Evolutionary conservation across 1,284 basidiomycete species (phyloP).

Genomic region (Papiliotrema nemorosa): DNA sequence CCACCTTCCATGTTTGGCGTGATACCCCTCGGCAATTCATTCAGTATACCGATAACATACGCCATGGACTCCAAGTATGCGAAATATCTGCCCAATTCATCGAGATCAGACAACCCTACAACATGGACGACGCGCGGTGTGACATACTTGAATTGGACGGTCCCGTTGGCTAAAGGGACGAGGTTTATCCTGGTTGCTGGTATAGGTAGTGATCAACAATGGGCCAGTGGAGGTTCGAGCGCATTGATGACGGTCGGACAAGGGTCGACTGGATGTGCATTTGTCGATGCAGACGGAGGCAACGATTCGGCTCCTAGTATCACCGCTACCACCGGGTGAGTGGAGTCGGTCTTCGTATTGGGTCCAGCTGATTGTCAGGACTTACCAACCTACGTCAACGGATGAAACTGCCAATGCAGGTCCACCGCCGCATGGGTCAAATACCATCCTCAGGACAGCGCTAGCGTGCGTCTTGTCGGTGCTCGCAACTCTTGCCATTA

Average conservation of each 20-base stretch:
- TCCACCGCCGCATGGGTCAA: not conserved
- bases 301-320: slow-evolving; percentile 23
- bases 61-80: slow-evolving; percentile 21
- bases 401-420: not conserved
- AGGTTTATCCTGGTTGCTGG: slow-evolving; percentile 46
- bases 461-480: slow-evolving; percentile 57
- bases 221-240: slow-evolving; percentile 43
- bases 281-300: slow-evolving; percentile 2
- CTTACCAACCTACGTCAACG: no score
- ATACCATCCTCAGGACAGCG: slow-evolving; percentile 44
- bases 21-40: slow-evolving; percentile 46
- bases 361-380: not conserved
- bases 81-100: slow-evolving; percentile 25
- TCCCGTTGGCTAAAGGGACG: slow-evolving; percentile 45
- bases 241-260: slow-evolving; percentile 47
- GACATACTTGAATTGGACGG: slow-evolving; percentile 43
- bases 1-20: slow-evolving; percentile 47
- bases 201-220: slow-evolving; percentile 40
- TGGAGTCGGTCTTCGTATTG: not conserved
- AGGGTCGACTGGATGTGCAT: slow-evolving; percentile 29
- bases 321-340: slow-evolving; percentile 22
- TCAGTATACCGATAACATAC: slow-evolving; percentile 44
- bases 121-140: slow-evolving; percentile 36
- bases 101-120: slow-evolving; percentile 33
- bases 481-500: slow-evolving; percentile 29